A percentile compares a stretch with the other conserved stretches of the same genome.
Evolutionary conservation across 2,329 filamentous ascomycete genomes (phyloP).

Genomic region (Alternaria consortialis): DNA sequence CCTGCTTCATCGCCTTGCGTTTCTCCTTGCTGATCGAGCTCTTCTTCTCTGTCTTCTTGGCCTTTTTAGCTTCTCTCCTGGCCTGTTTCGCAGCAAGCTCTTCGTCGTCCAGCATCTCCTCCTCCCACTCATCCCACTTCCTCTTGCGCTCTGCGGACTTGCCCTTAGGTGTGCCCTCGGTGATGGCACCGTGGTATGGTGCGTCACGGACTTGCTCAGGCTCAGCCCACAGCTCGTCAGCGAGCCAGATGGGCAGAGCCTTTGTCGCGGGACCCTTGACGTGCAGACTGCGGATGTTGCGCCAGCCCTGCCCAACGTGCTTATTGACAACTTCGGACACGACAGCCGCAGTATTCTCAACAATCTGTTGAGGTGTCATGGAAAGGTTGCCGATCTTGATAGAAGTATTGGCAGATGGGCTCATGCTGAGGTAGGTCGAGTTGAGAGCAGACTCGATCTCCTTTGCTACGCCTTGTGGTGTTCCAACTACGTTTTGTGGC

Average conservation of each 20-base stretch:
- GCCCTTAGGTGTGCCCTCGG: conserved; percentile 29
- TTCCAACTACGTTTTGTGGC: conserved; percentile 58
- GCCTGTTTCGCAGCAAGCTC: conserved; percentile 46
- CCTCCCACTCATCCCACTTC: conserved; percentile 52
- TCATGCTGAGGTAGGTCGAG: conserved; percentile 81
- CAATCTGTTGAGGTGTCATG: conserved; percentile 78
- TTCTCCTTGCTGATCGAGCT: conserved; percentile 56
- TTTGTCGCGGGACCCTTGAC: conserved; percentile 90
- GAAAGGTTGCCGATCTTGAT: conserved; percentile 80
- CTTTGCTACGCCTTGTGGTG: conserved; percentile 73
- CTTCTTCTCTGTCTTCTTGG: conserved; percentile 42
- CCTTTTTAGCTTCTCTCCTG: conserved; percentile 62
- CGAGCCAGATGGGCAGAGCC: conserved; percentile 92
- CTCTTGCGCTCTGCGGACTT: conserved; percentile 47
- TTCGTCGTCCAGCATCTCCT: conserved; percentile 49
- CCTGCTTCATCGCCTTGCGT: conserved; percentile 60
- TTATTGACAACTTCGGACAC: conserved; percentile 71
- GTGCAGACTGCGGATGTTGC: conserved; percentile 82
- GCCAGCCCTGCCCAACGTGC: conserved; percentile 86
- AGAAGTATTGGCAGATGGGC: conserved; percentile 79
- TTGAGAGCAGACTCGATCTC: conserved; percentile 82
- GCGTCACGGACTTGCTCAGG: conserved; percentile 74
- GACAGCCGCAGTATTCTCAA: conserved; percentile 81
- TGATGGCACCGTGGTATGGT: conserved; percentile 47
- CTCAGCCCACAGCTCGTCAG: conserved; percentile 89